Conservation (phyloP, 164 flowering plant species). For the Annona cherimola region DNA sequence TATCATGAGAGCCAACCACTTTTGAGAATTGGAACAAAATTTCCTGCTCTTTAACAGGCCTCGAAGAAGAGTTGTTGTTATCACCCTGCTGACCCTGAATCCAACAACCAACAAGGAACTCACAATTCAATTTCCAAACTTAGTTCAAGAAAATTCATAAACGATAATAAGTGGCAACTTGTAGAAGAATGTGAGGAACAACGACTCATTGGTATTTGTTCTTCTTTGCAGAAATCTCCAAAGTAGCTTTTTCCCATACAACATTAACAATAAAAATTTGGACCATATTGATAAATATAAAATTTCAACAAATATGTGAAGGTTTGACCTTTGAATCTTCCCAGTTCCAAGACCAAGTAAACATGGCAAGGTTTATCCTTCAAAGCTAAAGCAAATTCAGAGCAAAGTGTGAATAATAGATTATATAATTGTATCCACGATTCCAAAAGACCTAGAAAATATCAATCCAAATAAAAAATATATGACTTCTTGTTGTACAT, state of each 20-base stretch:
- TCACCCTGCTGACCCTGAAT: slow-evolving; percentile 21
- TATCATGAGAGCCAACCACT: slow-evolving; percentile 4
- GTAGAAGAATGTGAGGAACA: not conserved
- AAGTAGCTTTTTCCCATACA: not conserved
- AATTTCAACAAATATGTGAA: no score
- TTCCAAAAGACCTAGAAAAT: not conserved
- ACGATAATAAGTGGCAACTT: not conserved
- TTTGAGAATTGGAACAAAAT: slow-evolving; percentile 12
- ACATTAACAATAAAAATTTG: not conserved
- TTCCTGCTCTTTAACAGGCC: slow-evolving; percentile 6
- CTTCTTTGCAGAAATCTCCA: not conserved
- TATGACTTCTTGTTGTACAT: not conserved
- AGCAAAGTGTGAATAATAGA: not conserved
- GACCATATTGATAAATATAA: not conserved
- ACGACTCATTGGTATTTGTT: not conserved
- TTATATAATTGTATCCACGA: not conserved
- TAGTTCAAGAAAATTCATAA: not conserved
- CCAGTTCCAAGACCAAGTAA: no score
- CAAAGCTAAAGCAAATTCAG: not conserved
- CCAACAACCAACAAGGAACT: slow-evolving; percentile 4
- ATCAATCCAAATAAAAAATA: no score
- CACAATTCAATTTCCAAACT: not conserved
- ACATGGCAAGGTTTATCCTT: no score
- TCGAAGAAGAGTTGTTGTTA: slow-evolving; percentile 7
- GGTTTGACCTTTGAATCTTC: not conserved